Percentiles rank a stretch among this genome's conserved stretches.
These are phyloP conservation scores for Aspergillus homomorphus DNA, from an alignment of 495 filamentous ascomycete species.

Conservation along the genomic window DNA sequence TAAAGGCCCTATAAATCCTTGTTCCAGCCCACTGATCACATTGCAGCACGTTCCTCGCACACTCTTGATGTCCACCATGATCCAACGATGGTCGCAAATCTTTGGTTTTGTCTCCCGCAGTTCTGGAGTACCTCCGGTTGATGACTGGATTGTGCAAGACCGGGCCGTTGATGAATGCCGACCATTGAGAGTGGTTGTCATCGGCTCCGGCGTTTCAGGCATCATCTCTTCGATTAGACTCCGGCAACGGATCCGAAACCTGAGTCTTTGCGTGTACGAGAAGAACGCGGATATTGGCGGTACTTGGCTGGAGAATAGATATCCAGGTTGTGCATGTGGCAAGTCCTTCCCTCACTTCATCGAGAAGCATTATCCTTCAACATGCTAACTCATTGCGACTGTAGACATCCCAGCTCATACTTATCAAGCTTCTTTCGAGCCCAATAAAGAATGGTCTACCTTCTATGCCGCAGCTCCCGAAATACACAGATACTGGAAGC, in stretches of 20 bases:
- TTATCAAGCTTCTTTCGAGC: constrained; percentile 52
- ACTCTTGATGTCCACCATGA: constrained; percentile 3
- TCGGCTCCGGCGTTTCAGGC: constrained; percentile 66
- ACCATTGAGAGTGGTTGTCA: constrained; percentile 55
- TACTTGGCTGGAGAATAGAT: constrained; percentile 70
- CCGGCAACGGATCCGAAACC: constrained; percentile 52
- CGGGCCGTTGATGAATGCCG: constrained; percentile 57
- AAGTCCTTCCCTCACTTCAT: constrained; percentile 9
- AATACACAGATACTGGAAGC: constrained; percentile 56
- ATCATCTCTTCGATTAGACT: constrained; percentile 60
- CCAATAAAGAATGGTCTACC: constrained; percentile 56
- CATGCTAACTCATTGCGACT: not conserved
- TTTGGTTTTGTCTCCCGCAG: constrained; percentile 5
- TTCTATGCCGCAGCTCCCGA: constrained; percentile 56
- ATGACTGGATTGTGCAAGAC: constrained; percentile 31
- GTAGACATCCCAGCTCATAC: constrained; percentile 44
- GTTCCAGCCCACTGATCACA: too few species aligned
- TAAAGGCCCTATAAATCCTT: too few species aligned
- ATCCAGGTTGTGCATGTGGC: constrained; percentile 63
- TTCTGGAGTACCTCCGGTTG: not conserved
- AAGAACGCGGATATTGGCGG: constrained; percentile 73
- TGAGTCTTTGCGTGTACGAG: constrained; percentile 69
- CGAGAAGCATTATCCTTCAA: not conserved
- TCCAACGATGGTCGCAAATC: constrained; percentile 17
- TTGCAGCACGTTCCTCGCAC: not conserved